phyloP scores from a whole-genome alignment of 768 basidiomycete species.

The Sutorius australiensis region DNA sequence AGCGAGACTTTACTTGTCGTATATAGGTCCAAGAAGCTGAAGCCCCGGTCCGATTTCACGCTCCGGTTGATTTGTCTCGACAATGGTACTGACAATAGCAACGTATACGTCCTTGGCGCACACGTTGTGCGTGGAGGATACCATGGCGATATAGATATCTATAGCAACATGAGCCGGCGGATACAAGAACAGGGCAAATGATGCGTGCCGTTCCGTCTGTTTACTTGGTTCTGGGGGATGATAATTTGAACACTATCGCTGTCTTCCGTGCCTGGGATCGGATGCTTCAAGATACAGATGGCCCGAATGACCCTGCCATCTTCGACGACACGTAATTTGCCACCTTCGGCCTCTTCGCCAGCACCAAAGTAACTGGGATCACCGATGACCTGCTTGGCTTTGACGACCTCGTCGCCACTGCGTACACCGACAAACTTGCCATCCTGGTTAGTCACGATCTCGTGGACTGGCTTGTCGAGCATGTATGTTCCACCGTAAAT shows the following conservation, averaged over 20 bases:
- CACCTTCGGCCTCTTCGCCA: constrained; percentile 56
- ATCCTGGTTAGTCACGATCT: constrained; percentile 78
- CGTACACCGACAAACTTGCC: constrained; percentile 94
- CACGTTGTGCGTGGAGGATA: constrained; percentile 96
- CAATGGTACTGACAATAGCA: constrained; percentile 97
- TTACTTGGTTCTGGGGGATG: constrained; percentile 98
- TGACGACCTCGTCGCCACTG: constrained; percentile 86
- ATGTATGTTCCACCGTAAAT: constrained; percentile 99
- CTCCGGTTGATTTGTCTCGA: constrained; percentile 92
- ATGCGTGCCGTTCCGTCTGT: constrained; percentile 79
- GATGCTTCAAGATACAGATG: constrained; percentile 97
- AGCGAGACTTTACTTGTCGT: constrained; percentile 72
- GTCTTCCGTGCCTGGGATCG: constrained; percentile 96
- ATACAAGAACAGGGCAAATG: not conserved
- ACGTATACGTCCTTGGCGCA: constrained; percentile 94
- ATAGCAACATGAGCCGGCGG: constrained; percentile 6
- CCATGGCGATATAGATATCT: constrained; percentile 99
- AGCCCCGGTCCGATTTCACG: constrained; percentile 90
- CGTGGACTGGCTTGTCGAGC: constrained; percentile 93
- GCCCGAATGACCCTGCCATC: constrained; percentile 93
- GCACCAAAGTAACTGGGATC: constrained; percentile 97
- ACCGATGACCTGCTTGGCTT: constrained; percentile 96
- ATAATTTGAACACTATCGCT: constrained; percentile 95
- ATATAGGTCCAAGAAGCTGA: constrained; percentile 84
- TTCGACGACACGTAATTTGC: constrained; percentile 86